Conservation (phyloP, 805 yeast genomes). For the Wickerhamomyces mucosus region DNA sequence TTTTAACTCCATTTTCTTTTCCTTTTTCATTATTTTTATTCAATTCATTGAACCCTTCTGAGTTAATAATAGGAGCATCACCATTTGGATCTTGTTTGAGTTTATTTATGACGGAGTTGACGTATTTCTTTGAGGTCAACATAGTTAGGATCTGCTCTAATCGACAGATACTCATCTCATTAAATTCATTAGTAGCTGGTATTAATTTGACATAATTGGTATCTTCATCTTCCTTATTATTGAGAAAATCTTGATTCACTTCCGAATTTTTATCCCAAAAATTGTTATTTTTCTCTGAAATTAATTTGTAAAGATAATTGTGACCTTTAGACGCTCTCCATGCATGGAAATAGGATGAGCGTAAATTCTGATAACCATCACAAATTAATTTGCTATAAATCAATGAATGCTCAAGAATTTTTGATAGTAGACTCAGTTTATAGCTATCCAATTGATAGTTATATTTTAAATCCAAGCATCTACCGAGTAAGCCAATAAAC, state of each 20-base stretch:
- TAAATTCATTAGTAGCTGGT: constrained; percentile 18
- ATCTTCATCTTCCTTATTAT: too few relatives aligned
- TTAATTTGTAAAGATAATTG: constrained; percentile 27
- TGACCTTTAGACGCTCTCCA: constrained; percentile 54
- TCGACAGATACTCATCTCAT: constrained; percentile 12
- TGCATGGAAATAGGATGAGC: constrained; percentile 50
- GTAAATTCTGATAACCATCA: constrained; percentile 31
- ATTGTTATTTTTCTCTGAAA: constrained; percentile 23
- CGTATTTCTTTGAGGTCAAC: constrained; percentile 8
- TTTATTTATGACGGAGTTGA: constrained; percentile 9
- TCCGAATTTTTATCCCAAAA: constrained; percentile 18
- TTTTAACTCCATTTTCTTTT: too few relatives aligned
- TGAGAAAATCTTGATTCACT: constrained; percentile 14
- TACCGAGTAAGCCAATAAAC: constrained; percentile 12
- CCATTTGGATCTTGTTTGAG: too few relatives aligned
- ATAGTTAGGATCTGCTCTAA: constrained; percentile 12
- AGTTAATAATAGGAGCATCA: too few relatives aligned
- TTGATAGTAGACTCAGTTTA: constrained; percentile 17
- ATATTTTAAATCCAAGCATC: constrained; percentile 22
- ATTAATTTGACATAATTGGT: constrained; percentile 16
- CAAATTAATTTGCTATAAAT: constrained; percentile 18
- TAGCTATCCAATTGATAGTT: constrained; percentile 16
- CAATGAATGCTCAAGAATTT: constrained; percentile 2
- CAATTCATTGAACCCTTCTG: too few relatives aligned
- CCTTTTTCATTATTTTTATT: too few relatives aligned